Evolutionary conservation across 2,329 filamentous ascomycete species (phyloP), one percentile per base, ranked within the genome.

Genomic region (Parastagonospora nodorum): DNA sequence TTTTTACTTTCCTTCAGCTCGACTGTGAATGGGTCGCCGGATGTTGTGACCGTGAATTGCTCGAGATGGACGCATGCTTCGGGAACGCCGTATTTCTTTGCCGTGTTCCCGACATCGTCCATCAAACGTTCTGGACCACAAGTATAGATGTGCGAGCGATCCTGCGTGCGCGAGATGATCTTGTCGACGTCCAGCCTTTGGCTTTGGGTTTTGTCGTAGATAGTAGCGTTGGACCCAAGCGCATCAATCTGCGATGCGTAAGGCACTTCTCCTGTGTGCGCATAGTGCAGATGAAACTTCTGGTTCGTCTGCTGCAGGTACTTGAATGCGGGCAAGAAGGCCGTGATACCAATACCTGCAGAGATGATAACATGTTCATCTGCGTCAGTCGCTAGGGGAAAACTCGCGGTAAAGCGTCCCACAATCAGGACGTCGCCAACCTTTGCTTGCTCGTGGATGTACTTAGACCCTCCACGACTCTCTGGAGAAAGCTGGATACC

Each of bases 261-360:
- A 0, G 85, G 81, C 0, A 84, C 66, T 7, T 87, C 84, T 0
- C 76, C 74, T 0, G 65, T 63, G 1, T 87, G 80, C 0, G 81
- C 84, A 53, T 84, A 87, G 69, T 88, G 85, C 35, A 88, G 68
- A 16, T 76, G 74, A 32, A 78, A 79, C 48, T 79, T 78, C 65
- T 69, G 53, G n/a, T 57, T 53, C 2, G 56, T 47, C 2, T 40
- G 31, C 5, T 66, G 45, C 10, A 74, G 66, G 10, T 65, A 53
- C 42, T 80, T 70, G 2, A 83, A 63, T 19, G 84, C 72, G 1
- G 74, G 61, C 8, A 88, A 62, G 55, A 88, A 88, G 0, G 86
- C 86, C 1, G 86, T 88, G 53, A 88, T 81, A 0, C 86, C 86
- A 28, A 88, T 84, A 0, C 86, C 86, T 8, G 83, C 86, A 0